These are phyloP conservation scores for Aspergillus japonicus DNA, from an alignment of 2,329 filamentous ascomycete species.

Conservation along the genomic window DNA sequence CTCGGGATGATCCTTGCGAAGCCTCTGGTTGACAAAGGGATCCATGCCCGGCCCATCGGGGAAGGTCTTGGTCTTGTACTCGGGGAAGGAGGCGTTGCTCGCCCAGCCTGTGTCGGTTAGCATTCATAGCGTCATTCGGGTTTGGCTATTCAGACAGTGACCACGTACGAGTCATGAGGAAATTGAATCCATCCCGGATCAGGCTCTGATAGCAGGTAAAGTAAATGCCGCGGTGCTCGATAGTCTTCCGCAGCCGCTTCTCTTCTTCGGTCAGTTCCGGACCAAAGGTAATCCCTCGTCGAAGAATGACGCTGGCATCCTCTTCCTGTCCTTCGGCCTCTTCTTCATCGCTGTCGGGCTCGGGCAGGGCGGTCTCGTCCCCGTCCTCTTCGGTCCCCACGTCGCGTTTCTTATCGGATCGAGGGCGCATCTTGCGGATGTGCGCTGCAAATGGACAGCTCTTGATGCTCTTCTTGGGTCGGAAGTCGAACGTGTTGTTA, in stretches of 20 bases:
- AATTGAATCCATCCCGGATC: slow-evolving; percentile 35
- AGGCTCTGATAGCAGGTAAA: slow-evolving; percentile 50
- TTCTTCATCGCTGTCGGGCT: slow-evolving; percentile 1
- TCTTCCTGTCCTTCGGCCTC: slow-evolving; percentile 1
- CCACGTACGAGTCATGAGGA: slow-evolving; percentile 7
- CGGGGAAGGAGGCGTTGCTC: slow-evolving; percentile 21
- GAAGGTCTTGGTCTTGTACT: slow-evolving; percentile 11
- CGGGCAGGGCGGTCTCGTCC: slow-evolving; percentile 3
- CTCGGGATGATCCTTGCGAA: slow-evolving; percentile 12
- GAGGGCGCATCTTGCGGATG: slow-evolving; percentile 49
- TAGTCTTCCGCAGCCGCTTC: slow-evolving; percentile 25
- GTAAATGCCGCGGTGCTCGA: slow-evolving; percentile 45
- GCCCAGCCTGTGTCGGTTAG: slow-evolving; percentile 21
- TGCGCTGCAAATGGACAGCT: slow-evolving; percentile 49
- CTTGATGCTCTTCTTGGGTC: slow-evolving; percentile 30
- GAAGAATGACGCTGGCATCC: slow-evolving; percentile 38
- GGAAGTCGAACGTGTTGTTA: slow-evolving; percentile 43
- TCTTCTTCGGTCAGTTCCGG: slow-evolving; percentile 40
- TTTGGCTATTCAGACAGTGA: too few species aligned
- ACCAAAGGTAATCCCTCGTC: slow-evolving; percentile 48
- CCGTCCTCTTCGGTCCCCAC: slow-evolving; percentile 9
- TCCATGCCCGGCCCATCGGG: slow-evolving; percentile 20
- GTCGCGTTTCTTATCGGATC: slow-evolving; percentile 32
- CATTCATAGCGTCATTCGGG: slow-evolving; percentile 17
- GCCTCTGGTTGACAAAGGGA: slow-evolving; percentile 21